These are phyloP conservation scores for Santalum album DNA, from an alignment of 164 flowering plant genomes.

Conservation along the genomic window DNA sequence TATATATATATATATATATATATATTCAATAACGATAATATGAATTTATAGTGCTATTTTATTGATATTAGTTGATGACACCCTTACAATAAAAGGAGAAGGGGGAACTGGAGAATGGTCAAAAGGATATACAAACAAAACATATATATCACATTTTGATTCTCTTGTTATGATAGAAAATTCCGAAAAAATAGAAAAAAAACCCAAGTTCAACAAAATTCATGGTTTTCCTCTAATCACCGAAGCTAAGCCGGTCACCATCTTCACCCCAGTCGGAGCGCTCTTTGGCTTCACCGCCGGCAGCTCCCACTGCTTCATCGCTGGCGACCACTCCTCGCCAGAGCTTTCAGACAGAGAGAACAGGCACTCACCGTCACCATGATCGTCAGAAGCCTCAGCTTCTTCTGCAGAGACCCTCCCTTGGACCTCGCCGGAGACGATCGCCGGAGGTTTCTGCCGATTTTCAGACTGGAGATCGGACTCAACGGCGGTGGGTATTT, in stretches of 20 bases:
- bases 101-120: too few relatives aligned
- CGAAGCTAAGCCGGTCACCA: slow-evolving; percentile 63
- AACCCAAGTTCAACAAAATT: slow-evolving; percentile 12
- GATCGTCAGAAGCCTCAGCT: background rate
- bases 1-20: too few relatives aligned
- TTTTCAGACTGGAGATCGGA: background rate
- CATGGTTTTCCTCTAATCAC: slow-evolving; percentile 39
- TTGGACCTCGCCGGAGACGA: too few relatives aligned
- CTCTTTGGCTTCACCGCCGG: slow-evolving; percentile 42
- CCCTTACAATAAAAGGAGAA: too few relatives aligned
- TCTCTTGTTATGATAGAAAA: background rate
- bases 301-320: slow-evolving; percentile 33
- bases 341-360: slow-evolving; percentile 14
- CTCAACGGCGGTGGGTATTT: background rate
- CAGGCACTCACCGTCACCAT: background rate
- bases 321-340: slow-evolving; percentile 19
- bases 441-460: background rate
- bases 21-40: too few relatives aligned
- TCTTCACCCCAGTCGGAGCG: slow-evolving; percentile 25
- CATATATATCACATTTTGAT: too few relatives aligned
- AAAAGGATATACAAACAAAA: too few relatives aligned
- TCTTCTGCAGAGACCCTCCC: slow-evolving; percentile 6
- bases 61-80: too few relatives aligned
- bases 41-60: too few relatives aligned
- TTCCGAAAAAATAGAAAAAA: slow-evolving; percentile 5